Evolutionary conservation across 2,329 filamentous ascomycete species (phyloP).

Genomic region (Aureobasidium melanogenum): DNA sequence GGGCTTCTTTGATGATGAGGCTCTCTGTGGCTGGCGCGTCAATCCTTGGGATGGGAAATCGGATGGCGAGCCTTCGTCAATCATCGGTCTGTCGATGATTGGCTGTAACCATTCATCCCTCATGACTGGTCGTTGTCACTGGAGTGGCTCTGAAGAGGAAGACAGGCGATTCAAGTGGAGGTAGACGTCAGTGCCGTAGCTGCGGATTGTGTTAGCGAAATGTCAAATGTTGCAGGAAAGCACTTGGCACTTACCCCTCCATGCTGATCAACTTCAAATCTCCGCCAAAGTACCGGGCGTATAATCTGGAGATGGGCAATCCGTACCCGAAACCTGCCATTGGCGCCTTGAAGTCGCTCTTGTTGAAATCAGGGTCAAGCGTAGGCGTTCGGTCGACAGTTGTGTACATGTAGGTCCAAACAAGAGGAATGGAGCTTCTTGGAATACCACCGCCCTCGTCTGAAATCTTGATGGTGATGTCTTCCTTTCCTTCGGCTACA

Average conservation of each 20-base stretch:
- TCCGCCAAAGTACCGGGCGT: slow-evolving; percentile 94
- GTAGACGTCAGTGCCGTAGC: slow-evolving; percentile 97
- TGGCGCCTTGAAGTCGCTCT: slow-evolving; percentile 97
- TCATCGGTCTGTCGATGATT: slow-evolving; percentile 24
- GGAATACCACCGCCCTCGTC: slow-evolving; percentile 97
- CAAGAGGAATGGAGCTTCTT: slow-evolving; percentile 81
- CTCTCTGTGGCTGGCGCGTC: slow-evolving; percentile 30
- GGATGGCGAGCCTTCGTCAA: slow-evolving; percentile 15
- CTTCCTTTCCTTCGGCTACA: slow-evolving; percentile 93
- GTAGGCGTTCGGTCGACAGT: slow-evolving; percentile 94
- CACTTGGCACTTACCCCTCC: slow-evolving; percentile 67
- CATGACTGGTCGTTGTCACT: slow-evolving; percentile 87
- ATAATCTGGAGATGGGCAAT: slow-evolving; percentile 83
- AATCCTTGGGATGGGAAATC: slow-evolving; percentile 39
- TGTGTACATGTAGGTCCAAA: slow-evolving; percentile 99
- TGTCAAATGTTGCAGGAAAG: background rate
- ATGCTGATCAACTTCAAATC: slow-evolving; percentile 97
- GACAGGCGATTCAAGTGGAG: slow-evolving; percentile 93
- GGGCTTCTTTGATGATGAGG: slow-evolving; percentile 10
- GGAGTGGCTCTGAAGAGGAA: slow-evolving; percentile 88
- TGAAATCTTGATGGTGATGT: slow-evolving; percentile 97
- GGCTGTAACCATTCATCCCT: slow-evolving; percentile 54
- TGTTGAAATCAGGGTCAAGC: slow-evolving; percentile 94
- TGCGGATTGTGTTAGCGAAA: slow-evolving; percentile 31
- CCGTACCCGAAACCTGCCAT: slow-evolving; percentile 99